Evolutionary conservation across 768 basidiomycete species (phyloP).

Genomic region (Strobilomyces confusus): DNA sequence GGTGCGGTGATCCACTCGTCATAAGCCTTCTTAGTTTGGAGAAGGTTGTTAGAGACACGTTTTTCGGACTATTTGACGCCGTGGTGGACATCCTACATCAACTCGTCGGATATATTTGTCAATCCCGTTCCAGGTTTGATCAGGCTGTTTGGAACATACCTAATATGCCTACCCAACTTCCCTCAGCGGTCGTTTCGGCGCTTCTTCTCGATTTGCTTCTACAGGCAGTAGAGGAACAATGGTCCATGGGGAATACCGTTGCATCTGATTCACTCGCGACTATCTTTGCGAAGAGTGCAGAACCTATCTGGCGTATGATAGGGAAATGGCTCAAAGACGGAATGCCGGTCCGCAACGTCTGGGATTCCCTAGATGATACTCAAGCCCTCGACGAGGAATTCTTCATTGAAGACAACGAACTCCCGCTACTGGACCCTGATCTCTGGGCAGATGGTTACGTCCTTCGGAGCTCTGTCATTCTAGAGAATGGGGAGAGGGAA

Average conservation of each 20-base stretch:
- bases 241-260: conserved; percentile 52
- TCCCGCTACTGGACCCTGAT: conserved; percentile 63
- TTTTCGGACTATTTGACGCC: conserved; percentile 54
- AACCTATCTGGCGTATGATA: conserved; percentile 73
- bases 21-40: conserved; percentile 68
- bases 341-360: conserved; percentile 49
- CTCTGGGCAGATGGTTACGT: conserved; percentile 77
- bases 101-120: conserved; percentile 30
- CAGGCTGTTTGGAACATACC: conserved; percentile 40
- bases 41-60: conserved; percentile 52
- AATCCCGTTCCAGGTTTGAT: conserved; percentile 24
- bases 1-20: conserved; percentile 38
- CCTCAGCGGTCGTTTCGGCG: conserved; percentile 53
- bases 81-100: conserved; percentile 47
- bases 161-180: conserved; percentile 35
- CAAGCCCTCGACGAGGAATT: conserved; percentile 63
- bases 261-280: conserved; percentile 56
- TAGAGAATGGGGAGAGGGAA: conserved; percentile 24
- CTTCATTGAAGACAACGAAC: conserved; percentile 71
- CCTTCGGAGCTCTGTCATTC: conserved; percentile 40
- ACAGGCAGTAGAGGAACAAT: conserved; percentile 50
- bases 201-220: conserved; percentile 63
- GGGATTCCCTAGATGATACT: conserved; percentile 18
- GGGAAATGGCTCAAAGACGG: conserved; percentile 71
- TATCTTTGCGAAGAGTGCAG: conserved; percentile 58